Percentiles rank a stretch among this genome's conserved stretches.
Evolutionary conservation across 2,329 filamentous ascomycete species (phyloP).

Genomic region (Cryphonectria naterciae): DNA sequence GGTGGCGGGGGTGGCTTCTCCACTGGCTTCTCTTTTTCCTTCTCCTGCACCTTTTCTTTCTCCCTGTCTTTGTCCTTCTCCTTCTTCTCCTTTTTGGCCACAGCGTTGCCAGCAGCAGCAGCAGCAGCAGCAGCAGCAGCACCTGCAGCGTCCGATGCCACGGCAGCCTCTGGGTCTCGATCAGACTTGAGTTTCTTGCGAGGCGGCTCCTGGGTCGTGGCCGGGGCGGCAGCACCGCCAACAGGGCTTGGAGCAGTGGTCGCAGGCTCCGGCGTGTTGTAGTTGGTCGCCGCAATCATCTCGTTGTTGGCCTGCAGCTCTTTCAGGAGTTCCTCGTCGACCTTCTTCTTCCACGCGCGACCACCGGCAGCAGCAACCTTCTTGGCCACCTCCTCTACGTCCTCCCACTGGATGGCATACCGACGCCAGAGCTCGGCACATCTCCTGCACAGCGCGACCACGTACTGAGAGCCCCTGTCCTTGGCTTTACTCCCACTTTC

Average conservation of each 20-base stretch:
- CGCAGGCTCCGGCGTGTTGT: constrained; percentile 41
- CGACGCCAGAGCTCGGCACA: constrained; percentile 94
- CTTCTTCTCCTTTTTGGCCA: constrained; percentile 47
- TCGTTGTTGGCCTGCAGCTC: constrained; percentile 71
- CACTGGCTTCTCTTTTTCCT: constrained; percentile 57
- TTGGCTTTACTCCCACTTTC: constrained; percentile 70
- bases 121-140: constrained; percentile 43
- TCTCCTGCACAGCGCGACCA: constrained; percentile 84
- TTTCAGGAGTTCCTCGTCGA: constrained; percentile 87
- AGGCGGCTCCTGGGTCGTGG: constrained; percentile 55
- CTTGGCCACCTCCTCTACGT: constrained; percentile 86
- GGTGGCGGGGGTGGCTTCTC: constrained; percentile 64
- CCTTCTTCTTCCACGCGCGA: constrained; percentile 82
- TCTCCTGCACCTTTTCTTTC: constrained; percentile 54
- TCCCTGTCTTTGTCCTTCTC: constrained; percentile 58
- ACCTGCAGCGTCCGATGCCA: constrained; percentile 50
- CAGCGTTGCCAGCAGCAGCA: constrained; percentile 31
- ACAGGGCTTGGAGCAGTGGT: constrained; percentile 32
- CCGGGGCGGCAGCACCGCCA: constrained; percentile 36
- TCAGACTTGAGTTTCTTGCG: constrained; percentile 67
- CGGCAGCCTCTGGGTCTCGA: constrained; percentile 50
- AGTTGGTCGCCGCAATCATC: constrained; percentile 51
- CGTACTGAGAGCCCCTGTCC: constrained; percentile 75
- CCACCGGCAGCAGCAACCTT: constrained; percentile 81
- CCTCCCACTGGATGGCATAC: constrained; percentile 95